These are phyloP conservation scores for Rhodotorula mucilaginosa DNA, from an alignment of 1,284 basidiomycete genomes.

Conservation along the genomic window DNA sequence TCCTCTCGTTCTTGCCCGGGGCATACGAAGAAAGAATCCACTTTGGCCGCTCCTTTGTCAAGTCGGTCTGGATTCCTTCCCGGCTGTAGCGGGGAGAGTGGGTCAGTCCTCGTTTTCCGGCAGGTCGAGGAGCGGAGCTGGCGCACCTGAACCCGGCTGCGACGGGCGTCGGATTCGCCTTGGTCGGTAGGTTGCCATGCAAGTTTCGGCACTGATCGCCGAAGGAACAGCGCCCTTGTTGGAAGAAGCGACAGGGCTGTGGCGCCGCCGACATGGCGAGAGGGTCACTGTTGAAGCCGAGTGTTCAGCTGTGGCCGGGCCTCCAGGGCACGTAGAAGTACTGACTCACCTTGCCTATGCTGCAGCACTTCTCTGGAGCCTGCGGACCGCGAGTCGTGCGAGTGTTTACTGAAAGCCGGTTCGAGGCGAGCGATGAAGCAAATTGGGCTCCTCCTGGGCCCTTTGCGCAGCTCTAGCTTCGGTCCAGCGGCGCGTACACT, in stretches of 20 bases:
- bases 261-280: slow-evolving; percentile 1
- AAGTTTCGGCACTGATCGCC: slow-evolving; percentile 67
- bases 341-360: background rate
- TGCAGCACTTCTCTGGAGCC: background rate
- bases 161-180: slow-evolving; percentile 25
- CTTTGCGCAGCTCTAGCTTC: too few species aligned
- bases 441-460: too few species aligned
- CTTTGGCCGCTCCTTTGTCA: slow-evolving; percentile 65
- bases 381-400: background rate
- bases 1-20: slow-evolving; percentile 71
- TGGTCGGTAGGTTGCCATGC: slow-evolving; percentile 50
- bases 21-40: slow-evolving; percentile 83
- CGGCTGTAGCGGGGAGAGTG: slow-evolving; percentile 49
- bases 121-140: too few species aligned
- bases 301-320: background rate
- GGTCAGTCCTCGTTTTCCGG: slow-evolving; percentile 48
- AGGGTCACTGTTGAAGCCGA: too few species aligned
- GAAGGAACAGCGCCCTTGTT: slow-evolving; percentile 67
- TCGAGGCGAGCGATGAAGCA: too few species aligned
- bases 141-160: slow-evolving; percentile 19
- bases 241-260: slow-evolving; percentile 59
- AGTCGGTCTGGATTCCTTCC: slow-evolving; percentile 62
- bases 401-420: background rate
- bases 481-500: too few species aligned
- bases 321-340: background rate